Percentiles rank a stretch among this genome's conserved stretches.
Evolutionary conservation across 306 rosid species (phyloP).

Genomic region (Vicia sativa): DNA sequence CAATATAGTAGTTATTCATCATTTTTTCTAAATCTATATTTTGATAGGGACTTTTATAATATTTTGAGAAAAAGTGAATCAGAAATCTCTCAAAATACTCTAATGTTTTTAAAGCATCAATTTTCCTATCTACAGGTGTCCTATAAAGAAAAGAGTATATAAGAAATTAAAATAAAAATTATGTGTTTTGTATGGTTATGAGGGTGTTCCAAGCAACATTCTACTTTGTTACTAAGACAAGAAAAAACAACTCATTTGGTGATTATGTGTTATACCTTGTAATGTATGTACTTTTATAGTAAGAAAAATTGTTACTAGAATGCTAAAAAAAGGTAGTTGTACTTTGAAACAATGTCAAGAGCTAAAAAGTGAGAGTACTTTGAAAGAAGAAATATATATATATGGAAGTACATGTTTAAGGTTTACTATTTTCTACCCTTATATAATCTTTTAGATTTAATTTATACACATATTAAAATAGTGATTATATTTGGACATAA

Average conservation of each 20-base stretch:
- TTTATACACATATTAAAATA: too few species aligned
- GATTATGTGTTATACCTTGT: slow-evolving; percentile 45
- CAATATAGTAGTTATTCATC: slow-evolving; percentile 46
- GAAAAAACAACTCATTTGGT: slow-evolving; percentile 68
- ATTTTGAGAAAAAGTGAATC: slow-evolving; percentile 43
- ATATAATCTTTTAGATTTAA: slow-evolving; percentile 13
- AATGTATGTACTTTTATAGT: slow-evolving; percentile 27
- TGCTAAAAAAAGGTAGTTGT: slow-evolving; percentile 27
- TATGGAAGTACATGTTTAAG: slow-evolving; percentile 32
- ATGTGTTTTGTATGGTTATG: slow-evolving; percentile 50
- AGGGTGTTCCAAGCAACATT: slow-evolving; percentile 71
- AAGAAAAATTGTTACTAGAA: slow-evolving; percentile 28
- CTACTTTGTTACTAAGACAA: slow-evolving; percentile 85
- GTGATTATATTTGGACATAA: not conserved
- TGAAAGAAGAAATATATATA: slow-evolving; percentile 13
- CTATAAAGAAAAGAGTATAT: not conserved
- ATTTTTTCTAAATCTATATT: slow-evolving; percentile 16
- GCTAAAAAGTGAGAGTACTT: slow-evolving; percentile 36
- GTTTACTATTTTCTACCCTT: slow-evolving; percentile 23
- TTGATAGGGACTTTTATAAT: slow-evolving; percentile 43
- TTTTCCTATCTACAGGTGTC: slow-evolving; percentile 52
- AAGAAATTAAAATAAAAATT: not conserved
- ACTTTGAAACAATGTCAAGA: slow-evolving; percentile 40
- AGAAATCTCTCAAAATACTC: slow-evolving; percentile 82
- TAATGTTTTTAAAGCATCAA: slow-evolving; percentile 51